A percentile compares a stretch with the other conserved stretches of the same genome.
Conservation (phyloP, 352 stramenopile genomes). For the Phytophthora chlamydospora region DNA sequence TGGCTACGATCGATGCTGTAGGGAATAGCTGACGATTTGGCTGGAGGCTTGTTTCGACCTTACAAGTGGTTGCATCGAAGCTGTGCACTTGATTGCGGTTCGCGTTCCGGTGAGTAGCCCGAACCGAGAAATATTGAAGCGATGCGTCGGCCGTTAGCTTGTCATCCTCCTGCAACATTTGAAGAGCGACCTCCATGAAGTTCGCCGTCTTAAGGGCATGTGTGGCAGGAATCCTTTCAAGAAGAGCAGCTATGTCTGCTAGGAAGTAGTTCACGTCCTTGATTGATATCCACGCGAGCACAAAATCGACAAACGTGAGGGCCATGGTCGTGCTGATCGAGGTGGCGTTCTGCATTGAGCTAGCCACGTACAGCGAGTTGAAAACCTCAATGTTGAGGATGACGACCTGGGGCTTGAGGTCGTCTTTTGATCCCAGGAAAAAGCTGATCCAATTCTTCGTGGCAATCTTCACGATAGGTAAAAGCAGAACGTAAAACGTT, state of each 20-base stretch:
- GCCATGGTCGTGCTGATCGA: conserved; percentile 36
- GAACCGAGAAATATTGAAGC: conserved; percentile 18
- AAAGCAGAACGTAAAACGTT: conserved; percentile 35
- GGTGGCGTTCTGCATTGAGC: conserved; percentile 49
- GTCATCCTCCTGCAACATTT: conserved; percentile 22
- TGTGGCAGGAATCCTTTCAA: conserved; percentile 13
- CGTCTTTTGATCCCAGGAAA: conserved; percentile 30
- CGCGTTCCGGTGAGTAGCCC: background rate
- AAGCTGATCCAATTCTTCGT: conserved; percentile 48
- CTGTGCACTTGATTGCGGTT: conserved; percentile 2
- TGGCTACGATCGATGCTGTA: conserved; percentile 9
- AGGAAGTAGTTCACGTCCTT: conserved; percentile 33
- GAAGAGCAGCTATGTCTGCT: conserved; percentile 5
- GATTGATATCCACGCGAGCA: conserved; percentile 40
- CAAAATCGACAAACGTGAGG: conserved; percentile 41
- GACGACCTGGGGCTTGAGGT: conserved; percentile 49
- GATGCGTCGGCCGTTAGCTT: conserved; percentile 7
- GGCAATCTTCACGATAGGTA: conserved; percentile 45
- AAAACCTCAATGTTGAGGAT: conserved; percentile 70
- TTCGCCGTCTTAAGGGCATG: conserved; percentile 16
- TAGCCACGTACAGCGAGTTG: conserved; percentile 51
- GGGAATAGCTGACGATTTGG: background rate
- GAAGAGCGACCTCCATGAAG: conserved; percentile 29
- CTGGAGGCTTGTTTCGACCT: conserved; percentile 2
- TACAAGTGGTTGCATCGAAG: background rate